Evolutionary conservation across 2,329 filamentous ascomycete species (phyloP).

Genomic region (Epichloe bromicola): DNA sequence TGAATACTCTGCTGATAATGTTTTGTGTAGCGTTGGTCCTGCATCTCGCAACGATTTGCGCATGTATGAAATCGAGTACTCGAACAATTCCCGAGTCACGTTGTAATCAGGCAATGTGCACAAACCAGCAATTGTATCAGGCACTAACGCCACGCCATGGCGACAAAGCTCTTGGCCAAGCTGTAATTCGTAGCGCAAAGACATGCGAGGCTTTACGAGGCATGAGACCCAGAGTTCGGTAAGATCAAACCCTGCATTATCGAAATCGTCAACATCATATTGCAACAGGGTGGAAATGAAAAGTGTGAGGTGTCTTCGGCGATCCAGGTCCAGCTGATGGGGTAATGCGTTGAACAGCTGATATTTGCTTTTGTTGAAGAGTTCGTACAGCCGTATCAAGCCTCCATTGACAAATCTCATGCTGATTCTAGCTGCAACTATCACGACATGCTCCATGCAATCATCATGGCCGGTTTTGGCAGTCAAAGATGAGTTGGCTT

Average conservation of each 20-base stretch:
- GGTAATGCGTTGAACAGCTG: constrained; percentile 33
- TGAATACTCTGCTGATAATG: constrained; percentile 27
- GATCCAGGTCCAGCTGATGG: constrained; percentile 24
- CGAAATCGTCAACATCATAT: constrained; percentile 32
- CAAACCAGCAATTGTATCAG: constrained; percentile 23
- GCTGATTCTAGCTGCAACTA: constrained; percentile 32
- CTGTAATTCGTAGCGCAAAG: constrained; percentile 34
- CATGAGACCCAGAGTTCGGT: constrained; percentile 40
- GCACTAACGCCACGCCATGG: constrained; percentile 30
- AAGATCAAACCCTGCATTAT: constrained; percentile 29
- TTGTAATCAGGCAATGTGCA: constrained; percentile 32
- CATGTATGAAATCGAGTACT: constrained; percentile 36
- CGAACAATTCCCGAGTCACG: constrained; percentile 35
- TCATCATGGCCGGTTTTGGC: constrained; percentile 12
- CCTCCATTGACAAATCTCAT: constrained; percentile 31
- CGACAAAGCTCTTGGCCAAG: constrained; percentile 33
- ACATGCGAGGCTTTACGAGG: constrained; percentile 35
- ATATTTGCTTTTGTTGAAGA: constrained; percentile 35
- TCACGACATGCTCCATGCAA: constrained; percentile 32
- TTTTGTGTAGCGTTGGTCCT: constrained; percentile 20
- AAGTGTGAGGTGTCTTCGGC: constrained; percentile 34
- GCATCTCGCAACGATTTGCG: constrained; percentile 31
- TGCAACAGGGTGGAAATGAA: constrained; percentile 39
- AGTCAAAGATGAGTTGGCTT: constrained; percentile 7
- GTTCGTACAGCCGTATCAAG: constrained; percentile 29